phyloP scores from a whole-genome alignment of 345 rosid genomes.

The Microthlaspi erraticum region DNA sequence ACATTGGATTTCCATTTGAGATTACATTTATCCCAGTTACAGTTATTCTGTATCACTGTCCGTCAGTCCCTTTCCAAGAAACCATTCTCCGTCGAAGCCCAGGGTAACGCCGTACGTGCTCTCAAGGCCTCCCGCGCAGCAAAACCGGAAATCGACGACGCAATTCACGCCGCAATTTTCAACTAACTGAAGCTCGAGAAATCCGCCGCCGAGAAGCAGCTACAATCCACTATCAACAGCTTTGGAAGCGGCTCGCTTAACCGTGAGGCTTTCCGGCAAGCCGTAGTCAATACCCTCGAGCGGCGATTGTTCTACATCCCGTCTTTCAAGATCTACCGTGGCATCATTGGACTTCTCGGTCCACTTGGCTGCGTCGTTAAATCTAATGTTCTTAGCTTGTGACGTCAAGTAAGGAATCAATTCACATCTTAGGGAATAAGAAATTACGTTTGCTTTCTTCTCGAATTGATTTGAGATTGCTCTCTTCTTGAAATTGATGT shows the following conservation, averaged over 20 bases:
- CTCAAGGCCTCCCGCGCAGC: conserved; percentile 69
- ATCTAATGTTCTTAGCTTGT: conserved; percentile 79
- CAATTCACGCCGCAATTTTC: conserved; percentile 66
- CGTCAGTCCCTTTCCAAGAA: conserved; percentile 63
- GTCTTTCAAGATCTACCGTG: conserved; percentile 86
- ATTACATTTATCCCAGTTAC: too few species aligned
- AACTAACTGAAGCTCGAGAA: conserved; percentile 72
- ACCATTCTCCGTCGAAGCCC: conserved; percentile 71
- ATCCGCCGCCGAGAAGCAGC: conserved; percentile 72
- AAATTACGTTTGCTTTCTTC: background rate
- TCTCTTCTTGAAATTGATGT: too few species aligned
- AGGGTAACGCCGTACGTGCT: conserved; percentile 75
- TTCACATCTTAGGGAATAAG: background rate
- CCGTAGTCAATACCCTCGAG: conserved; percentile 76
- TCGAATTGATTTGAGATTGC: background rate
- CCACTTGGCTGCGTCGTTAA: conserved; percentile 93
- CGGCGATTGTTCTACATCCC: conserved; percentile 82
- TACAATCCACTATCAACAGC: conserved; percentile 59
- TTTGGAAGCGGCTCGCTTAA: conserved; percentile 51
- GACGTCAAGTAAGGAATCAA: conserved; percentile 79
- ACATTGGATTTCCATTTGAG: too few species aligned
- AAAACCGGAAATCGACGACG: conserved; percentile 68
- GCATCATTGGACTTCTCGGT: conserved; percentile 91
- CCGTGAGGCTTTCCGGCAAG: conserved; percentile 86
- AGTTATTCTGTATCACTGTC: too few species aligned